Percentiles rank a stretch among this genome's conserved stretches.
Evolutionary conservation across 106 monocot species (phyloP).

Genomic region (Acorus gramineus): DNA sequence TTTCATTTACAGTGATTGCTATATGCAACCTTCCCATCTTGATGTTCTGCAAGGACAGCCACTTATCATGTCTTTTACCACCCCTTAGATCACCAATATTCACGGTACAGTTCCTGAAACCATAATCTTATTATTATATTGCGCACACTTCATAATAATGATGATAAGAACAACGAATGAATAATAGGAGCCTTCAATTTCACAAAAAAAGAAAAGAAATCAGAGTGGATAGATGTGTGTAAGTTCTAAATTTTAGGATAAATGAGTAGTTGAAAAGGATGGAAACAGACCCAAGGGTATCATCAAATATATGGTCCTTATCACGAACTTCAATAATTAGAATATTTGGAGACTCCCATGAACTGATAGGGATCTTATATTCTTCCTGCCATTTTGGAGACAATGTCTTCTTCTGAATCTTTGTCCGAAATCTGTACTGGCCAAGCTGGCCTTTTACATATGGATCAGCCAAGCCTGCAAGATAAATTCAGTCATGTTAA

Average conservation of each 20-base stretch:
- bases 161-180: too few species aligned
- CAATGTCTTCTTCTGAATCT: slow-evolving; percentile 70
- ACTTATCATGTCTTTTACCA: slow-evolving; percentile 80
- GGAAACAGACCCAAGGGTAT: slow-evolving; percentile 63
- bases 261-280: too few species aligned
- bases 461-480: slow-evolving; percentile 78
- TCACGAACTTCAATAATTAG: slow-evolving; percentile 68
- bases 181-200: too few species aligned
- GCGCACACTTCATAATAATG: too few species aligned
- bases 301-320: slow-evolving; percentile 86
- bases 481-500: not conserved
- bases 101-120: slow-evolving; percentile 43
- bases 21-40: slow-evolving; percentile 75
- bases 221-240: too few species aligned
- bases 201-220: too few species aligned
- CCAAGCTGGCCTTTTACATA: slow-evolving; percentile 87
- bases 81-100: slow-evolving; percentile 46
- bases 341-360: slow-evolving; percentile 66
- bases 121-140: too few species aligned
- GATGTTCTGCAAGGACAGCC: slow-evolving; percentile 55
- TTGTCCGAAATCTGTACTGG: slow-evolving; percentile 56
- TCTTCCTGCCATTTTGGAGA: slow-evolving; percentile 82
- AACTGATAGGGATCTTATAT: slow-evolving; percentile 73
- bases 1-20: slow-evolving; percentile 62
- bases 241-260: too few species aligned